These are phyloP conservation scores for Pueraria montana DNA, from an alignment of 306 rosid species.

Conservation along the genomic window DNA sequence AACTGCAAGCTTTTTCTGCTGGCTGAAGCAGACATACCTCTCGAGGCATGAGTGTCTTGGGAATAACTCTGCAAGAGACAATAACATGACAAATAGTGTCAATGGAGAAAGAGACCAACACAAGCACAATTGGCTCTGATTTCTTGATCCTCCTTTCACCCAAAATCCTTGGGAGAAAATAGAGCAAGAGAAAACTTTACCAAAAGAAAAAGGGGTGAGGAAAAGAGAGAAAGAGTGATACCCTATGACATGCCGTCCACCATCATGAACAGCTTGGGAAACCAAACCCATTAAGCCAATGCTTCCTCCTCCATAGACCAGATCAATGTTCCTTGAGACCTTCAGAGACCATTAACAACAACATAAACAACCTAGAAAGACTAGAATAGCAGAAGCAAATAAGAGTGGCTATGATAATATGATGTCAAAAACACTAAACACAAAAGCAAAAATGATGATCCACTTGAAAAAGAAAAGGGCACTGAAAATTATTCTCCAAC, in stretches of 20 bases:
- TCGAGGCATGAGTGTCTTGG: slow-evolving; percentile 99
- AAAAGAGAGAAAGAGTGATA: slow-evolving; percentile 29
- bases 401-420: slow-evolving; percentile 4
- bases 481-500: slow-evolving; percentile 35
- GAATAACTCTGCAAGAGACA: slow-evolving; percentile 96
- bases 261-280: slow-evolving; percentile 99
- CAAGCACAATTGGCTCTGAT: slow-evolving; percentile 50
- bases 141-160: slow-evolving; percentile 48
- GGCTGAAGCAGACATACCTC: slow-evolving; percentile 80
- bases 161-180: slow-evolving; percentile 47
- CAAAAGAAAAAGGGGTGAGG: not conserved
- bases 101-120: slow-evolving; percentile 53
- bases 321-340: slow-evolving; percentile 96
- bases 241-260: slow-evolving; percentile 99
- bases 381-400: slow-evolving; percentile 22
- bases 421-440: slow-evolving; percentile 40
- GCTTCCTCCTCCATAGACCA: slow-evolving; percentile 99
- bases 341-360: slow-evolving; percentile 54
- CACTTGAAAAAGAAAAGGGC: slow-evolving; percentile 28
- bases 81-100: slow-evolving; percentile 70
- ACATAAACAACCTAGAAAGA: slow-evolving; percentile 31
- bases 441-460: slow-evolving; percentile 42
- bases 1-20: slow-evolving; percentile 59
- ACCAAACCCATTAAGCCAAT: slow-evolving; percentile 98
- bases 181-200: slow-evolving; percentile 24